A percentile compares a stretch with the other conserved stretches of the same genome.
phyloP scores from a whole-genome alignment of 2,329 filamentous ascomycete genomes.

The Verticillium isaacii region DNA sequence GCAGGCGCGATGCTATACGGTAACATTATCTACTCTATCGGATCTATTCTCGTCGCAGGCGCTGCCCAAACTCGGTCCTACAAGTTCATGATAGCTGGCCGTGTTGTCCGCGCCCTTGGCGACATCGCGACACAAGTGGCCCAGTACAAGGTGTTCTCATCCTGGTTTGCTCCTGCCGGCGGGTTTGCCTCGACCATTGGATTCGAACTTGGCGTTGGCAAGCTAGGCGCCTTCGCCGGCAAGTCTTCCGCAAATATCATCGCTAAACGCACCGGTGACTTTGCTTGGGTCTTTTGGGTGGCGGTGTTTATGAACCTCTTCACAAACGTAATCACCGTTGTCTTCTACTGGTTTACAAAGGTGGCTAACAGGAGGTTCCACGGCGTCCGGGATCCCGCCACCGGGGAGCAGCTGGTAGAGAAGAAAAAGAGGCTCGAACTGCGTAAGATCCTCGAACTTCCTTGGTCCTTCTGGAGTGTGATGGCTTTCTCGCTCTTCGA shows the following conservation, averaged over 20 bases:
- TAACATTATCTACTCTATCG: conserved; percentile 53
- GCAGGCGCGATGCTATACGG: conserved; percentile 51
- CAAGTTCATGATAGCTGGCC: conserved; percentile 56
- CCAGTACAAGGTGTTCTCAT: conserved; percentile 61
- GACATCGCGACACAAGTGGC: conserved; percentile 61
- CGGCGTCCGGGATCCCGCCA: conserved; percentile 46
- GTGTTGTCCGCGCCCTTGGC: conserved; percentile 50
- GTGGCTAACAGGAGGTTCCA: conserved; percentile 43
- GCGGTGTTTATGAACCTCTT: conserved; percentile 61
- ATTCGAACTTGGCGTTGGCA: conserved; percentile 56
- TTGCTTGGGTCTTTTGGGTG: conserved; percentile 58
- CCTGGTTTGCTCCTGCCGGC: conserved; percentile 57
- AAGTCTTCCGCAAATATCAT: conserved; percentile 57
- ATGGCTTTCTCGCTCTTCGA: conserved; percentile 53
- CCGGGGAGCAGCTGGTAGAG: conserved; percentile 53
- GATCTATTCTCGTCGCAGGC: conserved; percentile 54
- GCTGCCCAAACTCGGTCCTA: conserved; percentile 52
- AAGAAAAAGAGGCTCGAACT: conserved; percentile 54
- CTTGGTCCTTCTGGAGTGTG: conserved; percentile 56
- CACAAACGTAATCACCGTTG: conserved; percentile 47
- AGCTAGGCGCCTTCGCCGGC: conserved; percentile 57
- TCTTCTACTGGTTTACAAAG: conserved; percentile 52
- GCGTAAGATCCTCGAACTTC: conserved; percentile 47
- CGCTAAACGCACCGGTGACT: conserved; percentile 50
- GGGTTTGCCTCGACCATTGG: conserved; percentile 59